Evolutionary conservation across 2,329 filamentous ascomycete species (phyloP).

Genomic region (Didymella arachidicola): DNA sequence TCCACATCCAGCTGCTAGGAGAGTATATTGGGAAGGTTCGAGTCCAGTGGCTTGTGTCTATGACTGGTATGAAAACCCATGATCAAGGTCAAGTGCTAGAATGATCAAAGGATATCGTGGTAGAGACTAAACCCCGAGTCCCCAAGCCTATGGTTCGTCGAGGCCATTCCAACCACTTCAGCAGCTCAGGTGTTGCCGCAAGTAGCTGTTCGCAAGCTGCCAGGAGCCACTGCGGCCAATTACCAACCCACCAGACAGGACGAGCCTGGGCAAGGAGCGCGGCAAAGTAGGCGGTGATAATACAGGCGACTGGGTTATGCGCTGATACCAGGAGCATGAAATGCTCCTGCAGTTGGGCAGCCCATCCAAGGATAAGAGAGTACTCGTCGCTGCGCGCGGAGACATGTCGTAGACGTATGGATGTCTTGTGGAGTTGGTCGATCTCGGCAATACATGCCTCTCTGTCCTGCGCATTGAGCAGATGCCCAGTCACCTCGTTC

Average conservation of each 20-base stretch:
- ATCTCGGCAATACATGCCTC: conserved; percentile 35
- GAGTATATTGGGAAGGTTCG: not conserved
- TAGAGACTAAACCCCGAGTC: conserved; percentile 12
- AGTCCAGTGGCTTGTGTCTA: not conserved
- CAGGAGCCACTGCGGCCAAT: conserved; percentile 43
- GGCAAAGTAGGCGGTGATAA: conserved; percentile 41
- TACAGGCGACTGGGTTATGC: conserved; percentile 40
- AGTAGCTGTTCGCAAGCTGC: conserved; percentile 34
- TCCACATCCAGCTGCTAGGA: not conserved
- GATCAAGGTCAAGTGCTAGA: not conserved
- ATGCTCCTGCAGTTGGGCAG: conserved; percentile 29
- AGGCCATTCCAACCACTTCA: conserved; percentile 42
- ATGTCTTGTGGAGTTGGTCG: conserved; percentile 33
- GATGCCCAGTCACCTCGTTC: conserved; percentile 33
- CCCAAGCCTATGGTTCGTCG: conserved; percentile 26
- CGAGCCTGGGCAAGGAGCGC: conserved; percentile 33
- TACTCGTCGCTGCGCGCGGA: conserved; percentile 33
- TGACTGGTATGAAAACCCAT: not conserved
- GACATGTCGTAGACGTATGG: conserved; percentile 29
- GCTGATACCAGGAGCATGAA: conserved; percentile 38
- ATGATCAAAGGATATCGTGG: conserved; percentile 7
- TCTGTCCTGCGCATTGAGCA: conserved; percentile 30
- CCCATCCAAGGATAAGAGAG: conserved; percentile 38
- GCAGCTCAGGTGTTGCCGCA: conserved; percentile 35
- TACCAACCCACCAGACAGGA: conserved; percentile 39